Percentiles rank a stretch among this genome's conserved stretches.
phyloP scores from a whole-genome alignment of 2,329 filamentous ascomycete genomes.

The Diaporthe capsici region DNA sequence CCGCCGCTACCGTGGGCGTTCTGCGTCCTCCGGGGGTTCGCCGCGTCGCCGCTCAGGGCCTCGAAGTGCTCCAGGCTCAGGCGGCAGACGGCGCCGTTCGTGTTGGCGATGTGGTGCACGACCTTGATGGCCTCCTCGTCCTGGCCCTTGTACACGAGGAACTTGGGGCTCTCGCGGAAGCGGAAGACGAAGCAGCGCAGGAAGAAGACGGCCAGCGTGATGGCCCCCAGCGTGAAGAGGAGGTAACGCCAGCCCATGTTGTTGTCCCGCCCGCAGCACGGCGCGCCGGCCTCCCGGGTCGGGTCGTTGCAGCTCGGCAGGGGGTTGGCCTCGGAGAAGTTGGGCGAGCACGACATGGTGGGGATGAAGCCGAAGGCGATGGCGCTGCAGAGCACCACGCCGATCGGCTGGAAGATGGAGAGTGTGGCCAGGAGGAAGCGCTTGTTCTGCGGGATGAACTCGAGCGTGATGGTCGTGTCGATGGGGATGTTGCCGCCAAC shows the following conservation, averaged over 20 bases:
- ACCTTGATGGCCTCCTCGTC: constrained; percentile 58
- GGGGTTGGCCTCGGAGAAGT: constrained; percentile 60
- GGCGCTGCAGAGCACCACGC: constrained; percentile 64
- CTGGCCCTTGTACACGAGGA: constrained; percentile 54
- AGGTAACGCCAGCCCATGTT: constrained; percentile 75
- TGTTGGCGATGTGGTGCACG: constrained; percentile 55
- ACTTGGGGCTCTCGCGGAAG: constrained; percentile 58
- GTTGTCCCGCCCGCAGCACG: constrained; percentile 52
- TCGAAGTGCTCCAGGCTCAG: constrained; percentile 47
- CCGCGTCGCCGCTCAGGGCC: constrained; percentile 39
- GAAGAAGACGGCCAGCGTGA: constrained; percentile 68
- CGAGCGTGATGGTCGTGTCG: constrained; percentile 68
- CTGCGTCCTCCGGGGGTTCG: neutral
- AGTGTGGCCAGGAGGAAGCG: constrained; percentile 66
- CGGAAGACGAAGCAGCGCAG: constrained; percentile 69
- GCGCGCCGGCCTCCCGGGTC: constrained; percentile 44
- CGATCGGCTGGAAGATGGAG: constrained; percentile 69
- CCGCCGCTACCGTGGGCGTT: neutral
- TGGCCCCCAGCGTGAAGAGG: constrained; percentile 66
- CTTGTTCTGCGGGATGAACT: constrained; percentile 66
- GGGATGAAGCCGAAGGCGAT: constrained; percentile 69
- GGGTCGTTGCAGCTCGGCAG: constrained; percentile 59
- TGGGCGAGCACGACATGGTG: constrained; percentile 63
- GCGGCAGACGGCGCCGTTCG: constrained; percentile 46
- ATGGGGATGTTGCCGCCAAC: constrained; percentile 69